Conservation (phyloP, 139 green algal genomes). For the Haematococcus sp. region DNA sequence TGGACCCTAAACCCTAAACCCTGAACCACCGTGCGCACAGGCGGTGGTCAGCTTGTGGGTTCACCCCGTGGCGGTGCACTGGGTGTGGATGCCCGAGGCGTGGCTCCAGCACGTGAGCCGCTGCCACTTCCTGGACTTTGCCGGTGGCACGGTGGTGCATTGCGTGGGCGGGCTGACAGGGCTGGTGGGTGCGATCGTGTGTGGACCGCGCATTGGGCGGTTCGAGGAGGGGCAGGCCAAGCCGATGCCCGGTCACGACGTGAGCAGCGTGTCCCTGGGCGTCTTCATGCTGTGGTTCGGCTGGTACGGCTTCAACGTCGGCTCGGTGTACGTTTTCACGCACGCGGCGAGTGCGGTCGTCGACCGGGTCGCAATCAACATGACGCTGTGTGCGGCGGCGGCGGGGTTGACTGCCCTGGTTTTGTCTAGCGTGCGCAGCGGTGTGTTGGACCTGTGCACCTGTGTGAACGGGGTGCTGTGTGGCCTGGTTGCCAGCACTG, state of each 20-base stretch:
- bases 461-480: constrained; percentile 37
- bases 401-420: constrained; percentile 1
- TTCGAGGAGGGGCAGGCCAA: constrained; percentile 39
- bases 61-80: constrained; percentile 40
- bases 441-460: constrained; percentile 40
- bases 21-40: no score
- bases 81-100: constrained; percentile 25
- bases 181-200: constrained; percentile 32
- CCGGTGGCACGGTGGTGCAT: constrained; percentile 43
- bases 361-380: constrained; percentile 41
- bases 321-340: constrained; percentile 40
- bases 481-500: constrained; percentile 38
- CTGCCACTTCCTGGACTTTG: constrained; percentile 51
- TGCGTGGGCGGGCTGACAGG: constrained; percentile 36
- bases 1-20: no score
- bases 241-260: constrained; percentile 47
- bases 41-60: constrained; percentile 22
- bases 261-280: constrained; percentile 37
- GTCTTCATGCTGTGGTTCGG: constrained; percentile 47
- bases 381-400: constrained; percentile 24
- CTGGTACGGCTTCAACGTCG: constrained; percentile 51
- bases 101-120: constrained; percentile 17
- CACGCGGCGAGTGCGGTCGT: neutral
- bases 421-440: neutral
- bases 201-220: constrained; percentile 40